A percentile compares a stretch with the other conserved stretches of the same genome.
phyloP scores from a whole-genome alignment of 2,329 filamentous ascomycete species.

The Exutisphaerella laricina region DNA sequence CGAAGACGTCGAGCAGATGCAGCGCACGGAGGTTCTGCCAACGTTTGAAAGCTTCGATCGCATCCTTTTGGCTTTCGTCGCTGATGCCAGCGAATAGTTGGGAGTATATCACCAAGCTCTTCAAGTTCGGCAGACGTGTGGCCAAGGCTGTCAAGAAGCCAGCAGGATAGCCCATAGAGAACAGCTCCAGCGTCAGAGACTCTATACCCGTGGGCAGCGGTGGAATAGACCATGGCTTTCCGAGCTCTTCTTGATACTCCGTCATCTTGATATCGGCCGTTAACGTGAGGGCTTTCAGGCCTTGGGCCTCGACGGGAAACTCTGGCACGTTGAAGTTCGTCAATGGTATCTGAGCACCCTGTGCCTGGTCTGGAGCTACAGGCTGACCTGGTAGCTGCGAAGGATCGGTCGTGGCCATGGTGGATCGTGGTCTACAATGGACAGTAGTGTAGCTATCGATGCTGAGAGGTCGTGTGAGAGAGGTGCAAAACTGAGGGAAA shows the following conservation, averaged over 20 bases:
- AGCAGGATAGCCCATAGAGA: conserved; percentile 44
- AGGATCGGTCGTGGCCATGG: conserved; percentile 7
- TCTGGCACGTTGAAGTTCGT: conserved; percentile 42
- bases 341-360: conserved; percentile 45
- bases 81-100: conserved; percentile 44
- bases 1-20: conserved; percentile 47
- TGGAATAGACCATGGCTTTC: conserved; percentile 34
- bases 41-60: conserved; percentile 37
- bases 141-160: conserved; percentile 40
- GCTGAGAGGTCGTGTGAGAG: too few species aligned
- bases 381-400: background rate
- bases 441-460: too few species aligned
- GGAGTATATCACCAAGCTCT: conserved; percentile 42
- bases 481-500: background rate
- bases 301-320: conserved; percentile 42
- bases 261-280: conserved; percentile 46
- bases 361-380: conserved; percentile 12
- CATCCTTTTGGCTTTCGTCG: conserved; percentile 36
- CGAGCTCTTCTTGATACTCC: conserved; percentile 40
- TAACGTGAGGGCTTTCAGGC: conserved; percentile 43
- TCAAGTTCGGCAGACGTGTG: conserved; percentile 38
- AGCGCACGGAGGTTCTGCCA: conserved; percentile 36
- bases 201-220: conserved; percentile 39
- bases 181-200: conserved; percentile 45
- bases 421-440: background rate